Evolutionary conservation across 768 basidiomycete genomes (phyloP).

Genomic region (Lentinula guzmanii): DNA sequence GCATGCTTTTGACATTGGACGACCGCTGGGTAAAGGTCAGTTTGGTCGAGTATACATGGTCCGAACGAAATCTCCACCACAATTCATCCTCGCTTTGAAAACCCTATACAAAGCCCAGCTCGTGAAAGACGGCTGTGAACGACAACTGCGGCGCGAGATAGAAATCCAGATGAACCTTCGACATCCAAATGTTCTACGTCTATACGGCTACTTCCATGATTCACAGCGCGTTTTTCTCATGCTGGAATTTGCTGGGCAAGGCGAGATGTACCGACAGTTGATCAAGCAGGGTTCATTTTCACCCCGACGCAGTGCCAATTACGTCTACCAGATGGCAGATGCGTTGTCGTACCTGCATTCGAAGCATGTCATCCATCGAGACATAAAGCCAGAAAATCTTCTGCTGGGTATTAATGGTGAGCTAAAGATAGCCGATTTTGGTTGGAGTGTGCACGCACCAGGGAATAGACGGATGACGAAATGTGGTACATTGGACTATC

Average conservation of each 20-base stretch:
- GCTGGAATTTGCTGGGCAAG: conserved; percentile 96
- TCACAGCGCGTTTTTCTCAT: conserved; percentile 96
- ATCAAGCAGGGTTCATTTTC: conserved; percentile 81
- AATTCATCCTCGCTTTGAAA: conserved; percentile 96
- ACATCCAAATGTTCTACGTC: conserved; percentile 89
- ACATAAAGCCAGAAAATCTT: conserved; percentile 98
- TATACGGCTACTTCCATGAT: conserved; percentile 98
- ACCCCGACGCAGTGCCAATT: conserved; percentile 81
- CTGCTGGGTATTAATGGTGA: conserved; percentile 93
- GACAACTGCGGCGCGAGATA: conserved; percentile 95
- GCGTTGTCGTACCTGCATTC: conserved; percentile 86
- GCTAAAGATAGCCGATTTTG: conserved; percentile 97
- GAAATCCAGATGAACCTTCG: conserved; percentile 96
- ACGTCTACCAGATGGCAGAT: conserved; percentile 98
- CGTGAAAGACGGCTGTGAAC: conserved; percentile 86
- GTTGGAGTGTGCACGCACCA: conserved; percentile 97
- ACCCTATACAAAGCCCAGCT: conserved; percentile 96
- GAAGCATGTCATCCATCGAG: conserved; percentile 97
- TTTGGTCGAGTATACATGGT: conserved; percentile 99
- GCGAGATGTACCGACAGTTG: conserved; percentile 95
- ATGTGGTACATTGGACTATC: conserved; percentile 93
- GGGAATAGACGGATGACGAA: conserved; percentile 84
- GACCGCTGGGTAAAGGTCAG: conserved; percentile 97
- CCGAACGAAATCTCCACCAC: conserved; percentile 82
- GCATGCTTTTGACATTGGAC: conserved; percentile 86